phyloP scores from a whole-genome alignment of 495 filamentous ascomycete genomes.

The Thozetella sp. region DNA sequence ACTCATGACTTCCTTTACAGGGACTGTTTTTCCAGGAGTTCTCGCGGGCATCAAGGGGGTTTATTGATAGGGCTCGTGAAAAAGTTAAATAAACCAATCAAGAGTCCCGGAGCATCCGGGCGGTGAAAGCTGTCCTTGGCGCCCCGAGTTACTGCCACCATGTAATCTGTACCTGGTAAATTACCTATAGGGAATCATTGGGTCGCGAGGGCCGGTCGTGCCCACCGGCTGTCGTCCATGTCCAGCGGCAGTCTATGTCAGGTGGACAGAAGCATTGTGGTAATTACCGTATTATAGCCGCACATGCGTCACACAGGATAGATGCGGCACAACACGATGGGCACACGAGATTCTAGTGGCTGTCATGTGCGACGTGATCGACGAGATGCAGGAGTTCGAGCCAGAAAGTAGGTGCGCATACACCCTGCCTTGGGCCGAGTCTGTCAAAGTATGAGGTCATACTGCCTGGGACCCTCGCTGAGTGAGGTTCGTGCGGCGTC shows the following conservation, averaged over 20 bases:
- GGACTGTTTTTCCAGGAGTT: conserved; percentile 28
- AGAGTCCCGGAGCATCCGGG: neutral
- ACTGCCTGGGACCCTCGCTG: neutral
- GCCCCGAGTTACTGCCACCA: no score
- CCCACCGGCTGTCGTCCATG: no score
- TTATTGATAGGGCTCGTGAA: conserved; percentile 18
- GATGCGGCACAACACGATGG: neutral
- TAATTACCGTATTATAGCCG: neutral
- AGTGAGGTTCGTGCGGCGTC: neutral
- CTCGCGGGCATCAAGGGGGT: conserved; percentile 13
- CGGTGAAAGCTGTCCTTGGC: neutral
- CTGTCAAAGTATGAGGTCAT: neutral
- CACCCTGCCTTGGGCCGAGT: neutral
- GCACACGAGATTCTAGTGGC: neutral
- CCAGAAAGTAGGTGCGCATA: neutral
- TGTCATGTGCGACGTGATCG: neutral
- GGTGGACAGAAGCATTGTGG: no score
- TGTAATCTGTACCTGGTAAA: no score
- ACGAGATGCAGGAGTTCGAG: neutral
- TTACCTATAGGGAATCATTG: no score
- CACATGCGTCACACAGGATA: neutral
- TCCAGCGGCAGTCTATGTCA: no score
- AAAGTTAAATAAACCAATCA: neutral
- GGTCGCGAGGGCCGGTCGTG: no score
- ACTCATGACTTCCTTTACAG: conserved; percentile 24